A percentile compares a stretch with the other conserved stretches of the same genome.
Evolutionary conservation across 495 filamentous ascomycete species (phyloP).

Genomic region (Opeltia flavorubescens): DNA sequence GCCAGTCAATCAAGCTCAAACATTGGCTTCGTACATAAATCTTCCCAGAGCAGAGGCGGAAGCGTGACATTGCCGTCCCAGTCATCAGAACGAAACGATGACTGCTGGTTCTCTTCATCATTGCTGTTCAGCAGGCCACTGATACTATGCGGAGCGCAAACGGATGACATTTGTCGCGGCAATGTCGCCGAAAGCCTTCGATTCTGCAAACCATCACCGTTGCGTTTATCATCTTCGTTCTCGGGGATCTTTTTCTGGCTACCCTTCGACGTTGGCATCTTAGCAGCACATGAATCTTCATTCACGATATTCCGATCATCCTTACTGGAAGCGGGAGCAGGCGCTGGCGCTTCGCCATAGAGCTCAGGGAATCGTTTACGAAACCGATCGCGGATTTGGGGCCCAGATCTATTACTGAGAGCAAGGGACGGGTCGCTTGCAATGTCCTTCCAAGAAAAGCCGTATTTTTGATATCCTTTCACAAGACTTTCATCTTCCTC

Average conservation of each 20-base stretch:
- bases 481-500: conserved; percentile 68
- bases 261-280: neutral
- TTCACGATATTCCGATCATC: neutral
- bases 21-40: conserved; percentile 15
- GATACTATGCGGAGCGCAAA: conserved; percentile 1
- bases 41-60: conserved; percentile 16
- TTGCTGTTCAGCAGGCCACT: conserved; percentile 8
- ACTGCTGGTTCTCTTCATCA: conserved; percentile 5
- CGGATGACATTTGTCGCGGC: neutral
- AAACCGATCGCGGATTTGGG: conserved; percentile 72
- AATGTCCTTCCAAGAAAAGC: conserved; percentile 70
- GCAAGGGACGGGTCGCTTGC: conserved; percentile 54
- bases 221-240: neutral
- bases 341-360: conserved; percentile 28
- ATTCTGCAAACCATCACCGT: neutral
- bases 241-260: neutral
- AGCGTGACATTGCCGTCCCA: conserved; percentile 15
- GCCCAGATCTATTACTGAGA: conserved; percentile 52
- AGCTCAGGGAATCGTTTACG: conserved; percentile 66
- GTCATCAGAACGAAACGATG: conserved; percentile 6
- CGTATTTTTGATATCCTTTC: conserved; percentile 58
- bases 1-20: conserved; percentile 7
- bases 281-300: neutral
- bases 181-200: neutral
- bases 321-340: neutral